Evolutionary conservation across 495 filamentous ascomycete species (phyloP).

Genomic region (Aspergillus olivimuriae): DNA sequence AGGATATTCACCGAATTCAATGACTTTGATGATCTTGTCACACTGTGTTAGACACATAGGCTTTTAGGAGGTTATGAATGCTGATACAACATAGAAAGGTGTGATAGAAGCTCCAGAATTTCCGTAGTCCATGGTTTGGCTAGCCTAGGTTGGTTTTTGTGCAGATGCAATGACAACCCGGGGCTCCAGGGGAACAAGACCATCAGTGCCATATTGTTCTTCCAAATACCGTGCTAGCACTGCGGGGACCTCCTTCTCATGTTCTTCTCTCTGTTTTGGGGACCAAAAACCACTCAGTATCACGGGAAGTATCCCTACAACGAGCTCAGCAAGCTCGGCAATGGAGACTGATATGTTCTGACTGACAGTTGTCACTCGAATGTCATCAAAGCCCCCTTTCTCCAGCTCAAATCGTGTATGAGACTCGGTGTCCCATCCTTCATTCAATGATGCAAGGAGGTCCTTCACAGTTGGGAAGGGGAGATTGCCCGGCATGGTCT

Average conservation of each 20-base stretch:
- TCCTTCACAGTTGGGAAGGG: constrained; percentile 23
- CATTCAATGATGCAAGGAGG: constrained; percentile 16
- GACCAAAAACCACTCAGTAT: constrained; percentile 26
- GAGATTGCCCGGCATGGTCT: constrained; percentile 21
- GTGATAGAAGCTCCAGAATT: too few relatives aligned
- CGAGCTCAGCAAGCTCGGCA: constrained; percentile 24
- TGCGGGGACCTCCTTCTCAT: constrained; percentile 15
- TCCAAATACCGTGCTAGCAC: constrained; percentile 27
- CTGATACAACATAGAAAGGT: too few relatives aligned
- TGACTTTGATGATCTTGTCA: constrained; percentile 20
- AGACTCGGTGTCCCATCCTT: constrained; percentile 24
- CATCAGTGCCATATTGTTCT: constrained; percentile 23
- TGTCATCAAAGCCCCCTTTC: constrained; percentile 23
- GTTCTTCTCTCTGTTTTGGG: constrained; percentile 22
- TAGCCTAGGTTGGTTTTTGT: constrained; percentile 13
- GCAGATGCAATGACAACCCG: constrained; percentile 29
- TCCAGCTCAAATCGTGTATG: constrained; percentile 28
- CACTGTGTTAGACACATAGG: background rate
- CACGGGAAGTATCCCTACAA: constrained; percentile 22
- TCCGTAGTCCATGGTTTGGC: too few relatives aligned
- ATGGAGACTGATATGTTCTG: constrained; percentile 15
- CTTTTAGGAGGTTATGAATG: background rate
- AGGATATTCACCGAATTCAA: constrained; percentile 24
- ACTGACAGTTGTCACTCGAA: constrained; percentile 18
- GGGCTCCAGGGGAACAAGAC: constrained; percentile 25